phyloP scores from a whole-genome alignment of 2,329 filamentous ascomycete genomes.

The Nemania abortiva region DNA sequence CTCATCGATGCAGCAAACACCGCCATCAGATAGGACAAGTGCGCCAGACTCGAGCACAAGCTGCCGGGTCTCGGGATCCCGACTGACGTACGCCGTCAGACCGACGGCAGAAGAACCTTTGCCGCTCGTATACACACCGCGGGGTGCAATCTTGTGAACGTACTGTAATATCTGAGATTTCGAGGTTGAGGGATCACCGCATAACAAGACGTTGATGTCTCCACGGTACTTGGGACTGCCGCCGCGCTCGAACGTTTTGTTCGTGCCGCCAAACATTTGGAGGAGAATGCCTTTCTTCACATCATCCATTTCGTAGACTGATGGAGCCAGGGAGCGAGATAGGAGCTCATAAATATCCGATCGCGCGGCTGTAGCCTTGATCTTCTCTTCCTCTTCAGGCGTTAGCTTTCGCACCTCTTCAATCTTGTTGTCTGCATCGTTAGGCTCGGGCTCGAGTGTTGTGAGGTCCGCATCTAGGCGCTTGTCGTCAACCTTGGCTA shows the following conservation, averaged over 20 bases:
- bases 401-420: conserved; percentile 87
- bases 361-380: conserved; percentile 81
- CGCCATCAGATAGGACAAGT: conserved; percentile 82
- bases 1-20: conserved; percentile 87
- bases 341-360: conserved; percentile 94
- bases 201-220: conserved; percentile 96
- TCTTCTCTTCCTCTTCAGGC: conserved; percentile 89
- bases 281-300: conserved; percentile 98
- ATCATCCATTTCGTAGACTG: conserved; percentile 97
- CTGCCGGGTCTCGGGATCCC: conserved; percentile 83
- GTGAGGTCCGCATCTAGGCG: conserved; percentile 91
- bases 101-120: conserved; percentile 85
- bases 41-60: conserved; percentile 85
- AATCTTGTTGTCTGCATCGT: conserved; percentile 77
- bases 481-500: conserved; percentile 96
- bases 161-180: conserved; percentile 97
- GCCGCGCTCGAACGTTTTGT: conserved; percentile 97
- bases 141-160: conserved; percentile 96
- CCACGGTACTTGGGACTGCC: conserved; percentile 95
- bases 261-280: conserved; percentile 96
- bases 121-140: conserved; percentile 84
- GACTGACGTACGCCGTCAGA: conserved; percentile 84
- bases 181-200: conserved; percentile 94
- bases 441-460: conserved; percentile 84
- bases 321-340: conserved; percentile 89